Evolutionary conservation across 371 early-diverging fungal genomes (phyloP).

Genomic region (Rhizopus arrhizus): DNA sequence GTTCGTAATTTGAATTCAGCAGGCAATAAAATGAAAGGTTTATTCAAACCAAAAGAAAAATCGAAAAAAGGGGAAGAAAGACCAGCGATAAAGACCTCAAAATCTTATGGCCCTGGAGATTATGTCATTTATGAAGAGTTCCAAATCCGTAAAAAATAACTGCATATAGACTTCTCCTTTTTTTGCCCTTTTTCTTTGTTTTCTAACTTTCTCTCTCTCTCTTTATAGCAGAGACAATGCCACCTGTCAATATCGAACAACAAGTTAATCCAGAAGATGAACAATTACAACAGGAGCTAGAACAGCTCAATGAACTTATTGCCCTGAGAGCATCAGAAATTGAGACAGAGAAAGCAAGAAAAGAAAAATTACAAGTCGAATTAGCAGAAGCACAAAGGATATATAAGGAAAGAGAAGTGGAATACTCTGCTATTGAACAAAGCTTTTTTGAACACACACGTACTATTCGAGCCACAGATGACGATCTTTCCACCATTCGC

Average conservation of each 20-base stretch:
- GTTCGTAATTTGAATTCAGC: conserved; percentile 34
- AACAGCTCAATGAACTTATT: conserved; percentile 41
- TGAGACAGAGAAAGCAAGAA: conserved; percentile 35
- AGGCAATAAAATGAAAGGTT: conserved; percentile 31
- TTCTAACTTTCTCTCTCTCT: conserved; percentile 5
- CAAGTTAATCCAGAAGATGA: not conserved
- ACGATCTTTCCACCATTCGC: conserved; percentile 64
- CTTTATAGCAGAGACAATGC: conserved; percentile 4
- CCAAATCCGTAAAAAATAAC: conserved; percentile 17
- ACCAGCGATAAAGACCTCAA: conserved; percentile 24
- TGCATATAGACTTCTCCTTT: conserved; percentile 3
- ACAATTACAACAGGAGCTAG: conserved; percentile 35
- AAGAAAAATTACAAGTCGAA: conserved; percentile 34
- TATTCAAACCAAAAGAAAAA: conserved; percentile 27
- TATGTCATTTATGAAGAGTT: conserved; percentile 7
- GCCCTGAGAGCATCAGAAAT: conserved; percentile 33
- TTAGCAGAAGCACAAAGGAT: conserved; percentile 38
- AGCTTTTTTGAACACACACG: conserved; percentile 62
- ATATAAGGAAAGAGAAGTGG: conserved; percentile 45
- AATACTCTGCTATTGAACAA: conserved; percentile 52
- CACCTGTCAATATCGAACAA: not conserved
- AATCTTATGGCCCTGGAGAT: conserved; percentile 24
- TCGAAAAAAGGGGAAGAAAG: conserved; percentile 4
- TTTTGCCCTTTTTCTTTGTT: conserved; percentile 4
- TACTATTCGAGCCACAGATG: conserved; percentile 62